phyloP scores from a whole-genome alignment of 2,329 filamentous ascomycete genomes.

The Aspergillus tamarii region DNA sequence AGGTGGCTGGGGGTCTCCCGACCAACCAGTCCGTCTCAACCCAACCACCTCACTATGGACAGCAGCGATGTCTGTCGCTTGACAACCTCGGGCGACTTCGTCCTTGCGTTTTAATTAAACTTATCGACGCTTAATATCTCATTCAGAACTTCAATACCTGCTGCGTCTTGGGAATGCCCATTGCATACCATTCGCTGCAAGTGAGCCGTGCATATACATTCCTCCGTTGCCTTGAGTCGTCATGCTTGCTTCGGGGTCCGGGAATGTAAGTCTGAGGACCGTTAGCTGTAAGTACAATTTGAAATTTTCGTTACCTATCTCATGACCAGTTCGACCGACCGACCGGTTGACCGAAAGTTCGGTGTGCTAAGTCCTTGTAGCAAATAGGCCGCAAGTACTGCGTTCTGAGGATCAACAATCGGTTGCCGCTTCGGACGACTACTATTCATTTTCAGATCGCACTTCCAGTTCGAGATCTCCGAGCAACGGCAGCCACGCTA shows the following conservation, averaged over 20 bases:
- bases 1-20: constrained; percentile 20
- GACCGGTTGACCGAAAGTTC: not conserved
- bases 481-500: constrained; percentile 39
- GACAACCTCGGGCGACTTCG: constrained; percentile 6
- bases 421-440: constrained; percentile 53
- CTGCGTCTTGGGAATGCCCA: constrained; percentile 23
- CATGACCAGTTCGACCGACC: not conserved
- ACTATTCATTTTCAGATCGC: constrained; percentile 51
- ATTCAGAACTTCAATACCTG: constrained; percentile 10
- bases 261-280: constrained; percentile 36
- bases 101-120: constrained; percentile 6
- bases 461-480: constrained; percentile 39
- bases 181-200: constrained; percentile 19
- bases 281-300: constrained; percentile 42
- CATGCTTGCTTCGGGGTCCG: constrained; percentile 30
- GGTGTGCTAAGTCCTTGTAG: constrained; percentile 28
- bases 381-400: constrained; percentile 48
- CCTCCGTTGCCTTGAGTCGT: constrained; percentile 23
- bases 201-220: constrained; percentile 24
- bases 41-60: constrained; percentile 17
- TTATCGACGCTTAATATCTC: constrained; percentile 9
- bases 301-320: not conserved
- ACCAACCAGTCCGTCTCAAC: constrained; percentile 18
- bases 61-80: constrained; percentile 2
- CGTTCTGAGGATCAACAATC: constrained; percentile 50